Evolutionary conservation across 306 rosid genomes (phyloP), one percentile per base, ranked within the genome.

Genomic region (Trifolium repens): DNA sequence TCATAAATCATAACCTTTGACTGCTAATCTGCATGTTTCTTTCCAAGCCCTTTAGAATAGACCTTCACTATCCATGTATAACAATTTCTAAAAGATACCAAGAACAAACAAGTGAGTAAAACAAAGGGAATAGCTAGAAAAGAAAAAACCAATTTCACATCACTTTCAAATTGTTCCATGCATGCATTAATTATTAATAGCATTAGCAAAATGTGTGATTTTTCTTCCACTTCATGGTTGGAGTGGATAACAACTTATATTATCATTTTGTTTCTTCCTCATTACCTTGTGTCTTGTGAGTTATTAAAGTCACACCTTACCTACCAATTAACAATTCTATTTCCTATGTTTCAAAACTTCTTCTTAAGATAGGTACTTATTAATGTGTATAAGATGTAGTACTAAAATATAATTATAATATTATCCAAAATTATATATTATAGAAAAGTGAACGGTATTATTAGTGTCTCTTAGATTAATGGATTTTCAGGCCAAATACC

Each of bases 201-300:
- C 63, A 58, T 24, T 24, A 24, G 34, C 19, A 22, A 22, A 6
- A 63, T 72, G 39, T 16, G 42, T 44, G 57, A 54, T 54, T 22
- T 40, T 40, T 59, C 69, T 39, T 63, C 30, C 42, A 74, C 52
- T 67, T 75, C 53, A 19, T 4, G 7, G 64, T 26, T 26, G 9
- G 34, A 75, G 77, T 80, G 84, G 84, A 74, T 6, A 59, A 74
- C 76, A 60, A 42, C 58, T 61, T 44, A 26, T 12, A 14, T 52
- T 54, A 27, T 61, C 61, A 61, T 50, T 24, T 74, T 67, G 43
- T 39, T 80, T 71, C 64, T 59, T 80, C 60, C 59, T 59, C 35
- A 32, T 49, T 65, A 67, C 15, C 58, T 62, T 35, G 26, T 46
- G 44, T n/a, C 34, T 44, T 44, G 47, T 65, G 11, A 26, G 17